Evolutionary conservation across 306 rosid genomes (phyloP), one percentile per base, ranked within the genome.

Genomic region (Vachellia pachyceras): DNA sequence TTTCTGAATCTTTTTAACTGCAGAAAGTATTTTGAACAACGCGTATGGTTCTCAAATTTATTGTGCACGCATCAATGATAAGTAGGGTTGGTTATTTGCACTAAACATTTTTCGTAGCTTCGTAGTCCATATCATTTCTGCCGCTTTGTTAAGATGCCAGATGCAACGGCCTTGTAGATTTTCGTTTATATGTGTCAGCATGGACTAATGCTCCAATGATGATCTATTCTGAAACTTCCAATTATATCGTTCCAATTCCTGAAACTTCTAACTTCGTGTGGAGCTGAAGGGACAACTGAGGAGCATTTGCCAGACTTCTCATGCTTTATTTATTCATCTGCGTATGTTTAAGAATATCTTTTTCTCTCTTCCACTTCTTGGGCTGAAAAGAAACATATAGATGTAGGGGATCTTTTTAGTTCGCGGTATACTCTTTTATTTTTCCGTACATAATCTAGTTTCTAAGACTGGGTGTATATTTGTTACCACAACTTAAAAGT

Each of bases 171-270:
- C 10, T 41, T 22, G 35, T 45, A 11, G 36, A 40, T 69, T 13
- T 66, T 72, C 20, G 14, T 47, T 80, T 20, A 36, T 52, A 74
- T 82, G 58, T 33, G 10, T 3, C 64, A 77, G 61, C 78, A 70
- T 52, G 64, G 64, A 64, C 72, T 77, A 55, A 39, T 73, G 84
- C 90, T 87, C 84, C 90, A 64, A 81, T 84, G 87, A 84, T 87
- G 85, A 83, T 73, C 71, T 77, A n/a, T 74, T 69, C 45, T 25
- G 41, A 18, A 80, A 69, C 66, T 64, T 69, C 5, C 37, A 73
- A 72, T 55, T 10, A 55, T 58, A 20, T 58, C 65, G 65, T 58
- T 58, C 65, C 65, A 58, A 58, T 58, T 58, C 4, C 65, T 58
- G 65, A 58, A 58, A 58, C 65, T 58, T 22, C 5, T 22, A 22